Base-by-base conservation (phyloP, 164 flowering plant species). In the Vitis rupestris region DNA sequence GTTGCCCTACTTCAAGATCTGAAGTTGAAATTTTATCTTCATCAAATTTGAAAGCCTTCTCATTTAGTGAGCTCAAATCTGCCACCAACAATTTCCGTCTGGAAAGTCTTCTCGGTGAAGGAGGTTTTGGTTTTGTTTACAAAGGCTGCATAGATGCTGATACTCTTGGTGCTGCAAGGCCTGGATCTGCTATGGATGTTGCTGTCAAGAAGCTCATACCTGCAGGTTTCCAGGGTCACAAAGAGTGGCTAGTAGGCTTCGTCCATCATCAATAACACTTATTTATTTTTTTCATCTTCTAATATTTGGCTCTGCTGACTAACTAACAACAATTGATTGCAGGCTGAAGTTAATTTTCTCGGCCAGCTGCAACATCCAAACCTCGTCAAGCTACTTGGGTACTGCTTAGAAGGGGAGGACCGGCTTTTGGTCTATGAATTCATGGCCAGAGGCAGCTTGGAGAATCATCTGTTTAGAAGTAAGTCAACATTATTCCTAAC, bases 151-250 rank as follows among this genome's bases (percentile, higher is more conserved):
- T 88, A 27, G 83, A 88, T 73, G 84, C 73, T 60, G 75, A 81
- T 44, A 76, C 79, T 15, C 67, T 82, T 11, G 59, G 75, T 64
- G 78, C 89, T 75, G 69, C 80, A 7, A 77, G 70, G 68, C 81
- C 87, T 66, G 88, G 84, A 51, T 50, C 68, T 60, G 88, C 86
- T 59, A 74, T 81, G 74, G 83, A 79, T 58, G 82, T 88, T 56
- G 92, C 92, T 49, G 89, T 88, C 50, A 88, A 88, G 80, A 86
- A 76, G 75, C 92, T 88, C 59, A 88, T 81, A 66, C 82, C 89
- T 10, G 80, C 85, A 70, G 88, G 89, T 52, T 79, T 81, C 63
- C 92, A 88, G 75, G 92, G 90, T 50, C 92, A 88, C 65, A 83
- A 85, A 70, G 90, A 88, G 76, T 88, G 90, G 92, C 59, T 88